Evolutionary conservation across 805 yeast genomes (phyloP).

Genomic region (Danielia oregonensis): DNA sequence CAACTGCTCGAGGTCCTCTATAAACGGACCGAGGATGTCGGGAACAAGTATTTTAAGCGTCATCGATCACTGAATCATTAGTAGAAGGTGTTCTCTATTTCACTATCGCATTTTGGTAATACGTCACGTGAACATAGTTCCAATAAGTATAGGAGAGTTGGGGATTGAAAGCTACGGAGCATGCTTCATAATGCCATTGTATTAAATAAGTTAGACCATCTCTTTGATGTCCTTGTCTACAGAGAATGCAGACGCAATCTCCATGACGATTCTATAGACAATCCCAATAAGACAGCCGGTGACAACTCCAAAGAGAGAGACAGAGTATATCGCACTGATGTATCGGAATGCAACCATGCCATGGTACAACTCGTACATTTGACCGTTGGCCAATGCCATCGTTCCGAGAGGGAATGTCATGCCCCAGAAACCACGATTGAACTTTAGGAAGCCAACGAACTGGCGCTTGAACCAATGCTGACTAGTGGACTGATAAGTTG

Average conservation of each 20-base stretch:
- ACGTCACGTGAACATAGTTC: too few species aligned
- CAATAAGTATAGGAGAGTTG: too few species aligned
- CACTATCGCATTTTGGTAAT: too few species aligned
- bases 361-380: constrained; percentile 33
- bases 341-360: constrained; percentile 58
- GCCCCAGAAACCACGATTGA: constrained; percentile 54
- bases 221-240: not conserved
- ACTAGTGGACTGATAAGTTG: constrained; percentile 16
- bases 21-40: constrained; percentile 2
- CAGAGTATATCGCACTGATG: constrained; percentile 58
- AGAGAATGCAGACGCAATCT: constrained; percentile 5
- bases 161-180: too few species aligned
- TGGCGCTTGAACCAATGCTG: constrained; percentile 4
- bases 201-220: constrained; percentile 7
- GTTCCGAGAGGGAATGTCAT: constrained; percentile 87
- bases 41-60: constrained; percentile 11
- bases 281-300: constrained; percentile 32
- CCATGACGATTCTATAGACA: constrained; percentile 14
- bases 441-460: constrained; percentile 18
- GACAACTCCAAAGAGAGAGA: constrained; percentile 43
- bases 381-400: constrained; percentile 55
- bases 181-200: too few species aligned
- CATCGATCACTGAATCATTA: constrained; percentile 5
- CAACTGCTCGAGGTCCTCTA: constrained; percentile 1
- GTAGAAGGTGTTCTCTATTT: too few species aligned